Conservation (phyloP, 306 rosid species). For the Cicer bijugum region DNA sequence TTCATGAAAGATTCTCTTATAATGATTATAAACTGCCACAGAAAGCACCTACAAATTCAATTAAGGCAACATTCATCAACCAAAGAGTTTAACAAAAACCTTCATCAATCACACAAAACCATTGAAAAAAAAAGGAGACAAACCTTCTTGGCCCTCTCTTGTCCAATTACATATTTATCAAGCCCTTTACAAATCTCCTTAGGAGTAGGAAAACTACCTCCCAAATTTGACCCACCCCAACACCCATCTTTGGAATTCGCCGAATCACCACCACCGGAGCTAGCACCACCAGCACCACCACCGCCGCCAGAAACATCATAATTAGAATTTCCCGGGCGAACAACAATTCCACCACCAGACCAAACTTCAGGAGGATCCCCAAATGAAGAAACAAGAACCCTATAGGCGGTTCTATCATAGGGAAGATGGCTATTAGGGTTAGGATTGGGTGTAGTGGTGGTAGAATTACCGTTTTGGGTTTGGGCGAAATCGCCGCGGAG, state of each 20-base stretch:
- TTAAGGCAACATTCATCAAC: slow-evolving; percentile 13
- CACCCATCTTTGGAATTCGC: slow-evolving; percentile 60
- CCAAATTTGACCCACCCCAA: slow-evolving; percentile 93
- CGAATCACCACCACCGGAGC: slow-evolving; percentile 71
- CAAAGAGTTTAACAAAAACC: not conserved
- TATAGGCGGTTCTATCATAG: slow-evolving; percentile 5
- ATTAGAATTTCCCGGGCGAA: slow-evolving; percentile 57
- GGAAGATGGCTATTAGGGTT: slow-evolving; percentile 10
- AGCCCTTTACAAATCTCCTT: slow-evolving; percentile 92
- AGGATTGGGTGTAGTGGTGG: not conserved
- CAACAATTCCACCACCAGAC: slow-evolving; percentile 88
- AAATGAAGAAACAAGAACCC: slow-evolving; percentile 47
- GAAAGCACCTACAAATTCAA: slow-evolving; percentile 75
- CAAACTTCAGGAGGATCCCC: slow-evolving; percentile 96
- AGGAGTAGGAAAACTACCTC: slow-evolving; percentile 84
- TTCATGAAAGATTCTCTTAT: slow-evolving; percentile 81
- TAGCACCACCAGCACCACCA: slow-evolving; percentile 51
- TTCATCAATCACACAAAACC: not conserved
- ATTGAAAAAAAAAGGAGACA: not conserved
- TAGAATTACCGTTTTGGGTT: slow-evolving; percentile 20
- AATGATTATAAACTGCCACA: slow-evolving; percentile 97
- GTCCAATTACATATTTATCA: slow-evolving; percentile 95
- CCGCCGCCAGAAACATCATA: slow-evolving; percentile 51
- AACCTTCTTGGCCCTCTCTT: slow-evolving; percentile 93
- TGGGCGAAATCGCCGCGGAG: slow-evolving; percentile 61